Evolutionary conservation across 1,139 yeast genomes (phyloP).

Genomic region (Diutina sp.): DNA sequence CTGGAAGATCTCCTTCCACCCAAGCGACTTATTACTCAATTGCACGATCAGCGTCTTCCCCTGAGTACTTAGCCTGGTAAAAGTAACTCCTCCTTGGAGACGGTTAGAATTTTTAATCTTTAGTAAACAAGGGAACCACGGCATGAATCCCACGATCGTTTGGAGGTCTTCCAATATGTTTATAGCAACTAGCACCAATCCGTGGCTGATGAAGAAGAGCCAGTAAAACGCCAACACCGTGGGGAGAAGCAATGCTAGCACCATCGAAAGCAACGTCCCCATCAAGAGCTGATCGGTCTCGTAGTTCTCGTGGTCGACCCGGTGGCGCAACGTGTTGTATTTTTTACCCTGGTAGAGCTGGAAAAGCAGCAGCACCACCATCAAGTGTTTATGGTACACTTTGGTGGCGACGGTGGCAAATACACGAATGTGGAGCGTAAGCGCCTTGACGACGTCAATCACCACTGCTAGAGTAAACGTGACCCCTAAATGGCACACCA

Average conservation of each 20-base stretch:
- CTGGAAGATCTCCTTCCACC: slow-evolving; percentile 23
- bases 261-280: slow-evolving; percentile 81
- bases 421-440: slow-evolving; percentile 54
- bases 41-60: slow-evolving; percentile 14
- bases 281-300: slow-evolving; percentile 67
- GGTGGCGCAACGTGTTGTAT: slow-evolving; percentile 66
- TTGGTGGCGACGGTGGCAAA: slow-evolving; percentile 72
- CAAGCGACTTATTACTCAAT: slow-evolving; percentile 26
- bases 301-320: slow-evolving; percentile 63
- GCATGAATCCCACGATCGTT: slow-evolving; percentile 68
- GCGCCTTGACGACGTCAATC: slow-evolving; percentile 50
- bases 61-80: slow-evolving; percentile 16
- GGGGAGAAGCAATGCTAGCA: slow-evolving; percentile 67
- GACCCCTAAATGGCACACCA: slow-evolving; percentile 31
- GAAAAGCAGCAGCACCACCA: slow-evolving; percentile 58
- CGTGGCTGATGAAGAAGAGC: slow-evolving; percentile 51
- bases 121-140: slow-evolving; percentile 68
- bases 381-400: slow-evolving; percentile 65
- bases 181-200: slow-evolving; percentile 35
- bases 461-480: slow-evolving; percentile 56
- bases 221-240: slow-evolving; percentile 79
- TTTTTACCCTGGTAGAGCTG: slow-evolving; percentile 86
- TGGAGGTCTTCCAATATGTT: slow-evolving; percentile 49
- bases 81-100: slow-evolving; percentile 76
- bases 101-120: slow-evolving; percentile 74